phyloP scores from a whole-genome alignment of 179 eudicot genomes.

The Vitellaria paradoxa region DNA sequence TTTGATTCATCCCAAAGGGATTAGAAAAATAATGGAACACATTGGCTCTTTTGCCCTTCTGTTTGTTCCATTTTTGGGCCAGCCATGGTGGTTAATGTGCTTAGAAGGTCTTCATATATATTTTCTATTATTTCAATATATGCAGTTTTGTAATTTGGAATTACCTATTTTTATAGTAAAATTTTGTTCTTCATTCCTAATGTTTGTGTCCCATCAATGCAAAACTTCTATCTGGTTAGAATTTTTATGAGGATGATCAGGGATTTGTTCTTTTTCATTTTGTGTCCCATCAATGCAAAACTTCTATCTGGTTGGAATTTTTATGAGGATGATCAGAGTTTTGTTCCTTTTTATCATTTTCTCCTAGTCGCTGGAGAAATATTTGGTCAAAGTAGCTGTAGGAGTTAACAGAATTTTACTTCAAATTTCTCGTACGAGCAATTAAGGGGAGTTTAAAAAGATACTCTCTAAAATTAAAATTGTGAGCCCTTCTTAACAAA shows the following conservation, averaged over 20 bases:
- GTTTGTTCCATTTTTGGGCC: not conserved
- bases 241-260: too few species aligned
- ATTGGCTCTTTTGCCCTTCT: not conserved
- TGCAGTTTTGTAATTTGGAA: not conserved
- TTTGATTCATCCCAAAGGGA: conserved; percentile 1
- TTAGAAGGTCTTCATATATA: not conserved
- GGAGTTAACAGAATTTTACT: too few species aligned
- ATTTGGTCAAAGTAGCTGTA: too few species aligned
- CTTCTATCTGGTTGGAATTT: too few species aligned
- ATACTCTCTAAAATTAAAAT: too few species aligned
- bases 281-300: not conserved
- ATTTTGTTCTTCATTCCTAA: not conserved
- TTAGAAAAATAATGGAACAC: not conserved
- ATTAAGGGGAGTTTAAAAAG: too few species aligned
- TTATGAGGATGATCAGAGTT: too few species aligned
- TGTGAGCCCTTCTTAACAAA: too few species aligned
- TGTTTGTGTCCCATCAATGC: not conserved
- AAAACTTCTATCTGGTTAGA: not conserved
- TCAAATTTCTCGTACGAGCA: too few species aligned
- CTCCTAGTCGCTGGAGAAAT: too few species aligned
- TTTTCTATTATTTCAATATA: not conserved
- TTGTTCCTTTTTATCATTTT: too few species aligned
- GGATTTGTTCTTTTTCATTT: too few species aligned
- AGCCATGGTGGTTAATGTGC: not conserved
- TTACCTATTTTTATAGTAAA: conserved; percentile 2